A percentile compares a stretch with the other conserved stretches of the same genome.
Conservation (phyloP, 257 asterid species). For the Anisodus tanguticus region DNA sequence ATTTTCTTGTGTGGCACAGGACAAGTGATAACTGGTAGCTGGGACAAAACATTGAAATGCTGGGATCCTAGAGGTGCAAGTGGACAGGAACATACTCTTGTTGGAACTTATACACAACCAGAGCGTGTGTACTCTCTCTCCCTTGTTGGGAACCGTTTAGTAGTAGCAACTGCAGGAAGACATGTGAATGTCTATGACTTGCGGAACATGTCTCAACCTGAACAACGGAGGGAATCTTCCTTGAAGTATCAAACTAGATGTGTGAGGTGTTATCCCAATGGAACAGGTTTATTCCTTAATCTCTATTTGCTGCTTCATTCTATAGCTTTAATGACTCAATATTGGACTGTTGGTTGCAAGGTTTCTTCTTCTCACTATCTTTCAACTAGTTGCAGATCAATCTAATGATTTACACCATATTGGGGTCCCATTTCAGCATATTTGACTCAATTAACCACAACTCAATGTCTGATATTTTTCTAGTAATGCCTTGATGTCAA, state of each 20-base stretch:
- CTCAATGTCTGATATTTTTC: neutral
- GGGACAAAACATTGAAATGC: constrained; percentile 96
- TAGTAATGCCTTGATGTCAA: neutral
- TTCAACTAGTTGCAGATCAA: neutral
- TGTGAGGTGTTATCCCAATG: constrained; percentile 90
- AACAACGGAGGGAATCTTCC: constrained; percentile 91
- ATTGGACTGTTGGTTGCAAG: neutral
- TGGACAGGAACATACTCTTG: constrained; percentile 87
- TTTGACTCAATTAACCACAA: neutral
- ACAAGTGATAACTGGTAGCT: constrained; percentile 97
- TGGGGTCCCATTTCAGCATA: neutral
- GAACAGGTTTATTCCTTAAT: constrained; percentile 64
- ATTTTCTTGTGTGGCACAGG: constrained; percentile 48
- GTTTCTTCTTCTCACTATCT: neutral
- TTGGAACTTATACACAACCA: constrained; percentile 88
- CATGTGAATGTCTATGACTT: constrained; percentile 94
- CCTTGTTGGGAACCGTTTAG: constrained; percentile 83
- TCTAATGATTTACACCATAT: neutral
- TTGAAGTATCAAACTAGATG: constrained; percentile 95
- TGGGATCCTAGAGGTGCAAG: constrained; percentile 99
- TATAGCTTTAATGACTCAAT: constrained; percentile 12
- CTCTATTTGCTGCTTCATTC: constrained; percentile 30
- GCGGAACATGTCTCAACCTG: constrained; percentile 95
- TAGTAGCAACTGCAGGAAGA: constrained; percentile 96
- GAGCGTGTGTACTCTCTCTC: constrained; percentile 96